Conservation (phyloP, 352 stramenopile genomes). For the Aphanomyces astaci region DNA sequence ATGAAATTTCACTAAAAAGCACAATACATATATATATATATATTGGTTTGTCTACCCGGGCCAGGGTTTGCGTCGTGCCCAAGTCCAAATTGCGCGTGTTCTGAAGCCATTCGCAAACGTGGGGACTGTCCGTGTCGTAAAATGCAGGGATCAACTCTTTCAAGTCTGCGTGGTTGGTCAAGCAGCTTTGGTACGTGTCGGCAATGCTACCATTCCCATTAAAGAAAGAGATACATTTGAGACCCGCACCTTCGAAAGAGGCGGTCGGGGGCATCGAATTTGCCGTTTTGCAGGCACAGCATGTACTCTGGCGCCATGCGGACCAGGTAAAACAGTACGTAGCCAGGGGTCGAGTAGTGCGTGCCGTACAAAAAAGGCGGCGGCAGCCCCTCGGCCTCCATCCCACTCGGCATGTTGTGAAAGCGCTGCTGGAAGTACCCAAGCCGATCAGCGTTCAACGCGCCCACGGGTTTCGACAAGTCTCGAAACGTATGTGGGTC, state of each 20-base stretch:
- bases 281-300: conserved; percentile 33
- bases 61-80: conserved; percentile 24
- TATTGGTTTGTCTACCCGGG: no score
- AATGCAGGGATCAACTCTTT: conserved; percentile 81
- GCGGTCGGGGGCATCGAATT: conserved; percentile 57
- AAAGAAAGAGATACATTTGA: background rate
- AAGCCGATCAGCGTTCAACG: conserved; percentile 83
- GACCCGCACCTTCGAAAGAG: conserved; percentile 37
- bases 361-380: conserved; percentile 97
- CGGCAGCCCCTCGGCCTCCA: conserved; percentile 65
- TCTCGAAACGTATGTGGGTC: conserved; percentile 85
- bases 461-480: conserved; percentile 92
- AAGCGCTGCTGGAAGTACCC: conserved; percentile 85
- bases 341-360: conserved; percentile 84
- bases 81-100: conserved; percentile 25
- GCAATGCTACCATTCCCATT: conserved; percentile 24
- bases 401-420: conserved; percentile 77
- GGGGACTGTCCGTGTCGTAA: conserved; percentile 30
- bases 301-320: conserved; percentile 65
- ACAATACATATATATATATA: no score
- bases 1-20: no score
- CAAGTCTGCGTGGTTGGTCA: conserved; percentile 44
- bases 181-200: conserved; percentile 36
- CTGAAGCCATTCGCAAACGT: conserved; percentile 26
- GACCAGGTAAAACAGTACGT: conserved; percentile 89